Conservation (phyloP, 805 yeast genomes). For the Naumovozyma baii region DNA sequence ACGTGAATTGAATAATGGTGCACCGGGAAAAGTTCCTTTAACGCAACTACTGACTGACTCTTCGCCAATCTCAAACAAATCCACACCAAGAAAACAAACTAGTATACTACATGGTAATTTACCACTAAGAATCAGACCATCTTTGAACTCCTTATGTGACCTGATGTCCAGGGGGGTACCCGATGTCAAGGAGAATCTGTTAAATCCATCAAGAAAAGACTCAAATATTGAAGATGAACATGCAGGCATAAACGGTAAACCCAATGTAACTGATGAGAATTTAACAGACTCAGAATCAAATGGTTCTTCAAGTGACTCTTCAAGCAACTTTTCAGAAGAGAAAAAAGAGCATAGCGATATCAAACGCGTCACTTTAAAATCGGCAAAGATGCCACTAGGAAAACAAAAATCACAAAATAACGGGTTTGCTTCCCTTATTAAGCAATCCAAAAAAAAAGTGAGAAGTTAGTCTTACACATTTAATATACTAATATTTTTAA, state of each 20-base stretch:
- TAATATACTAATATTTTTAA: too few species aligned
- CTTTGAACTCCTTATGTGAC: conserved; percentile 44
- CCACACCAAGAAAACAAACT: not conserved
- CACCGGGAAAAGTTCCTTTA: conserved; percentile 1
- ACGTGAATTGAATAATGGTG: too few species aligned
- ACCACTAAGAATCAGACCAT: conserved; percentile 25
- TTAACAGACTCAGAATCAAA: not conserved
- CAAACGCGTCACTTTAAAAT: too few species aligned
- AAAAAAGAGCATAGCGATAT: not conserved
- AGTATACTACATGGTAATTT: conserved; percentile 7
- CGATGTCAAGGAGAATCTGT: conserved; percentile 40
- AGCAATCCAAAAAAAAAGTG: conserved; percentile 2
- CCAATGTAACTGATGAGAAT: not conserved
- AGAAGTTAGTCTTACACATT: too few species aligned
- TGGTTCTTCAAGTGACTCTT: not conserved
- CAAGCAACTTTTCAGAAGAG: too few species aligned
- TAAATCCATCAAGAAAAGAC: not conserved
- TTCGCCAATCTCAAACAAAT: conserved; percentile 1
- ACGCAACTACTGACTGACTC: not conserved
- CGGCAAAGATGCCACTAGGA: too few species aligned
- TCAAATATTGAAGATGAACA: not conserved
- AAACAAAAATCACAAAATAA: not conserved
- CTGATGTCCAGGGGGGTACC: conserved; percentile 52
- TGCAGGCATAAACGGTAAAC: not conserved
- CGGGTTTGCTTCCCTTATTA: not conserved